Percentiles rank a stretch among this genome's conserved stretches.
Conservation (phyloP, 2,329 filamentous ascomycete species). For the Alternaria atra region DNA sequence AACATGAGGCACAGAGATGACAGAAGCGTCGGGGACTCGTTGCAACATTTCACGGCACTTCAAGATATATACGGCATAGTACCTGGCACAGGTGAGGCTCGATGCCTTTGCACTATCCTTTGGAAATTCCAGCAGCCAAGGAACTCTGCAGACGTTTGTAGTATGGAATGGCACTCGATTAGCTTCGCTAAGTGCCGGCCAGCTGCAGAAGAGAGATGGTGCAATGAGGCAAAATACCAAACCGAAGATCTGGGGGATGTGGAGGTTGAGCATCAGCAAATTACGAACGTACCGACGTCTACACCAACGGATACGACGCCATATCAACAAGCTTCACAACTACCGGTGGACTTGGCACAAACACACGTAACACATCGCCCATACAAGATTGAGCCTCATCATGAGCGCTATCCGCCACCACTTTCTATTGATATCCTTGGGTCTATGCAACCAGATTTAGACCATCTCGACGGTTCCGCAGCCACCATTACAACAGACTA, state of each 20-base stretch:
- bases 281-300: slow-evolving; percentile 2
- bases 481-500: slow-evolving; percentile 35
- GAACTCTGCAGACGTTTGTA: slow-evolving; percentile 35
- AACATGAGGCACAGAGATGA: slow-evolving; percentile 29
- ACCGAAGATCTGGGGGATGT: slow-evolving; percentile 18
- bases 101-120: slow-evolving; percentile 48
- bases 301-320: slow-evolving; percentile 13
- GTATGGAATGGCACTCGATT: slow-evolving; percentile 49
- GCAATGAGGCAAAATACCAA: slow-evolving; percentile 21
- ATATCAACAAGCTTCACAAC: slow-evolving; percentile 23
- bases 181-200: slow-evolving; percentile 24
- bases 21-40: slow-evolving; percentile 38
- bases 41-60: slow-evolving; percentile 52
- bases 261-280: slow-evolving; percentile 1
- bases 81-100: slow-evolving; percentile 31
- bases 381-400: slow-evolving; percentile 26
- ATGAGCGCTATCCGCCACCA: slow-evolving; percentile 26
- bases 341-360: slow-evolving; percentile 25
- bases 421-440: slow-evolving; percentile 39
- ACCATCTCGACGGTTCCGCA: slow-evolving; percentile 30
- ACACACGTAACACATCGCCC: slow-evolving; percentile 16
- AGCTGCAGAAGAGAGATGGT: slow-evolving; percentile 22
- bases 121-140: slow-evolving; percentile 50
- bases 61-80: slow-evolving; percentile 54
- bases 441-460: slow-evolving; percentile 34